A percentile compares a stretch with the other conserved stretches of the same genome.
These are phyloP conservation scores for Ophiostoma australiae DNA, from an alignment of 2,329 filamentous ascomycete genomes.

Conservation along the genomic window DNA sequence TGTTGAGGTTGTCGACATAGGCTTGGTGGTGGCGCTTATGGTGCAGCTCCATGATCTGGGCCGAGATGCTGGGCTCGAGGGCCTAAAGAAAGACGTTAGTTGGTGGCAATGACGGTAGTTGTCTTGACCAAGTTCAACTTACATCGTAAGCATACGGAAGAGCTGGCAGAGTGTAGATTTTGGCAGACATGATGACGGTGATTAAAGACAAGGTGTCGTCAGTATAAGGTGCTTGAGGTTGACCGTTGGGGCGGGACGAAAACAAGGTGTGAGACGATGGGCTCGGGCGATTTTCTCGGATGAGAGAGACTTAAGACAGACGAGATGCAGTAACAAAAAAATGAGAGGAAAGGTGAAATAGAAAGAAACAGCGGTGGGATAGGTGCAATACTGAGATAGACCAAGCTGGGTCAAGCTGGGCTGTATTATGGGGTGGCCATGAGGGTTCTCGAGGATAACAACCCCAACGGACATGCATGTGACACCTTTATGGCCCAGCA, in stretches of 20 bases:
- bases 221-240: background rate
- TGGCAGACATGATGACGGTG: conserved; percentile 21
- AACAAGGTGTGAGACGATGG: background rate
- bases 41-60: conserved; percentile 94
- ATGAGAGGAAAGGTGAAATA: too few relatives aligned
- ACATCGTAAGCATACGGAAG: conserved; percentile 36
- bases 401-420: background rate
- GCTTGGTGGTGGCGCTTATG: conserved; percentile 93
- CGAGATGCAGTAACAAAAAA: background rate
- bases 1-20: conserved; percentile 86
- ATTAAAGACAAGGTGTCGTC: background rate
- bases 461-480: background rate
- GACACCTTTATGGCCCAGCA: background rate
- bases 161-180: conserved; percentile 32
- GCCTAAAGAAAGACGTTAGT: conserved; percentile 28
- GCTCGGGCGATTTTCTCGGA: background rate
- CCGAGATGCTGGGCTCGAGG: conserved; percentile 67
- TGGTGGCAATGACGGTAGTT: background rate
- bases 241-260: background rate
- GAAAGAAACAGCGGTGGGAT: background rate
- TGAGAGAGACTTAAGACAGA: background rate
- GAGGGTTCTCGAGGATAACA: background rate
- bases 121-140: background rate
- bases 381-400: background rate
- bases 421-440: background rate